Evolutionary conservation across 2,329 filamentous ascomycete genomes (phyloP).

Genomic region (Acrodontium crateriforme): DNA sequence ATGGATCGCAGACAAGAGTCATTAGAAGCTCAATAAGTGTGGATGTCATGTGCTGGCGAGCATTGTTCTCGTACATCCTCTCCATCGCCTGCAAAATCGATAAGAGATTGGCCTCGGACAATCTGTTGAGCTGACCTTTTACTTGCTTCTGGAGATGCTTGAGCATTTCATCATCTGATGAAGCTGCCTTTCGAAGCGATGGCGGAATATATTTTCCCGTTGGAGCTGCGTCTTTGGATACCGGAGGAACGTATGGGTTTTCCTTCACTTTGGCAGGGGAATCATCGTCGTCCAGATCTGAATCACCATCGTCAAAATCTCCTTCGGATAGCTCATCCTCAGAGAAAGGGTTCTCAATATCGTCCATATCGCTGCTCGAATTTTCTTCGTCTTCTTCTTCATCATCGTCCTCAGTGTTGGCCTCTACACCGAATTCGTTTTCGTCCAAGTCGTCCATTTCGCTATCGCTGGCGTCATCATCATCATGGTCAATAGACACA

Average conservation of each 20-base stretch:
- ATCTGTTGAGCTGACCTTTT: slow-evolving; percentile 79
- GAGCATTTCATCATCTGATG: slow-evolving; percentile 52
- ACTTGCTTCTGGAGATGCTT: slow-evolving; percentile 61
- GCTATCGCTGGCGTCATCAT: slow-evolving; percentile 10
- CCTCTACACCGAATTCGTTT: too few species aligned
- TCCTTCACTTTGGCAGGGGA: slow-evolving; percentile 44
- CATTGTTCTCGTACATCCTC: slow-evolving; percentile 66
- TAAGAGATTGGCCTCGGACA: slow-evolving; percentile 81
- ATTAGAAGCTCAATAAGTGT: slow-evolving; percentile 65
- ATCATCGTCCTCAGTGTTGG: slow-evolving; percentile 24
- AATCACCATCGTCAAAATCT: slow-evolving; percentile 21
- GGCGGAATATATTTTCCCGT: slow-evolving; percentile 76
- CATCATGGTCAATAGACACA: slow-evolving; percentile 17
- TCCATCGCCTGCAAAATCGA: slow-evolving; percentile 74
- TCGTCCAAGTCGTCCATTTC: slow-evolving; percentile 15
- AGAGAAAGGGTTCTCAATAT: slow-evolving; percentile 20
- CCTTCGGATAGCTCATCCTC: slow-evolving; percentile 18
- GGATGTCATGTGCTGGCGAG: slow-evolving; percentile 78
- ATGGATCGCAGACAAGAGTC: slow-evolving; percentile 64
- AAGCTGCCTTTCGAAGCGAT: slow-evolving; percentile 53
- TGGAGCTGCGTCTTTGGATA: slow-evolving; percentile 25
- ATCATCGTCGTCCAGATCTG: slow-evolving; percentile 18
- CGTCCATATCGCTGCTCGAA: too few species aligned
- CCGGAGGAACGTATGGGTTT: slow-evolving; percentile 78
- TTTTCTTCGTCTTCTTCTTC: slow-evolving; percentile 30